These are phyloP conservation scores for Oenanthe javanica DNA, from an alignment of 140 eudicot species.

Conservation along the genomic window DNA sequence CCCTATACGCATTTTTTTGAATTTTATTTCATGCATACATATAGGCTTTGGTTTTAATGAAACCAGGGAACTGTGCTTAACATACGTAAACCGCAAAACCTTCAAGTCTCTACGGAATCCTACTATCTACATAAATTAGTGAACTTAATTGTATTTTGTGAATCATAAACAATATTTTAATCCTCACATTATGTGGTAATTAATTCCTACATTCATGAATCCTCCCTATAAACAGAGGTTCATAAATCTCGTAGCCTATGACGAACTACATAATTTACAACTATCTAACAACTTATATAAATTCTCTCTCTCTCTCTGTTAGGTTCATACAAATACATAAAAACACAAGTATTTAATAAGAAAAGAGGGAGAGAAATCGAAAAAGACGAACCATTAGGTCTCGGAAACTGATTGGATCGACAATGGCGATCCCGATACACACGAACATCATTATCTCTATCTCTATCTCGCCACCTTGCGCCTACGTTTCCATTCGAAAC, in stretches of 20 bases:
- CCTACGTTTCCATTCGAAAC: slow-evolving; percentile 21
- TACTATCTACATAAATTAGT: neutral
- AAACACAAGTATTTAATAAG: neutral
- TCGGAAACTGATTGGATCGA: slow-evolving; percentile 37
- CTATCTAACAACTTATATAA: neutral
- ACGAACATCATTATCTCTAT: slow-evolving; percentile 17
- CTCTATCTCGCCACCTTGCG: slow-evolving; percentile 37
- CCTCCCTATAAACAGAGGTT: neutral
- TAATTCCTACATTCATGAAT: neutral
- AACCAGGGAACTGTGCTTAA: too few species aligned
- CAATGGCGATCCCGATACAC: slow-evolving; percentile 27
- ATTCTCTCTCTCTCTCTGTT: too few species aligned
- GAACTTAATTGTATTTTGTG: neutral
- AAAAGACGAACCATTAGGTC: slow-evolving; percentile 49
- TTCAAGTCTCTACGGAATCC: neutral
- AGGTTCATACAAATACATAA: too few species aligned
- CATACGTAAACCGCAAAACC: neutral
- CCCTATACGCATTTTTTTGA: neutral
- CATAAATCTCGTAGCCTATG: neutral
- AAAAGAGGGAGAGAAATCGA: neutral
- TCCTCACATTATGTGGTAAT: neutral
- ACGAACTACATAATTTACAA: neutral
- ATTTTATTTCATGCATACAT: neutral
- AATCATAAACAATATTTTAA: neutral
- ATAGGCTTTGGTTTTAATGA: neutral